Evolutionary conservation across 768 basidiomycete genomes (phyloP), one percentile per base, ranked within the genome.

Genomic region (Strobilomyces dryophilus): DNA sequence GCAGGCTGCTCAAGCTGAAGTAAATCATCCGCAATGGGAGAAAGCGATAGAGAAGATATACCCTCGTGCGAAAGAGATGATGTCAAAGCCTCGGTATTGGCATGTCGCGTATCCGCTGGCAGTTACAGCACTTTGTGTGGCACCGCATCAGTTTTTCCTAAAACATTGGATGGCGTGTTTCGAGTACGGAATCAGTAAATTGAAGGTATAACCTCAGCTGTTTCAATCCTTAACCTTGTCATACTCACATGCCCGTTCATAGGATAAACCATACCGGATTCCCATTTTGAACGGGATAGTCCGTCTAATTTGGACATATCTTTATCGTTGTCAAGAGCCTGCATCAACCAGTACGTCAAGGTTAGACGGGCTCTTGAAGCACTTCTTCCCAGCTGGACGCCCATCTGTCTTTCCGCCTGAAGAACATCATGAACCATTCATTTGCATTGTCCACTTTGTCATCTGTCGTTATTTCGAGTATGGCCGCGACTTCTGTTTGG

Each of bases 11-110:
- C 92, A 94, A 72, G 94, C 92, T 7, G 94, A 98, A 72, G 93
- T 95, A 45, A 97, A 97, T 61, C 88, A 95, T 67, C 94, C 94
- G 0, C 79, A 89, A 59, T 98, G 94, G 94, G 91, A 87, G 6
- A 92, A 91, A 66, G 93, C 94, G 0, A 88, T 94, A 29, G 87
- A 93, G 66, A 74, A 79, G 12, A 90, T 95, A 32, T 85, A 84
- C 65, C 87, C 88, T 2, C 90, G 87, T 64, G 88, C 89, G 2
- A 79, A 80, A 55, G 89, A 91, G 50, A 87, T 94, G 85, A 84
- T 89, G 75, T 73, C 78, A 36, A 95, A 95, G 68, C 89, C 87
- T 9, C 82, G 92, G 18, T 97, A 97, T 68, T 95, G 94, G 92
- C 77, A 79, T 42, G 80, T 82, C 0, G 92, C 92, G 1, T 95